Percentiles rank a stretch among this genome's conserved stretches.
These are phyloP conservation scores for Fusarium sp. DNA, from an alignment of 2,329 filamentous ascomycete species.

Conservation along the genomic window DNA sequence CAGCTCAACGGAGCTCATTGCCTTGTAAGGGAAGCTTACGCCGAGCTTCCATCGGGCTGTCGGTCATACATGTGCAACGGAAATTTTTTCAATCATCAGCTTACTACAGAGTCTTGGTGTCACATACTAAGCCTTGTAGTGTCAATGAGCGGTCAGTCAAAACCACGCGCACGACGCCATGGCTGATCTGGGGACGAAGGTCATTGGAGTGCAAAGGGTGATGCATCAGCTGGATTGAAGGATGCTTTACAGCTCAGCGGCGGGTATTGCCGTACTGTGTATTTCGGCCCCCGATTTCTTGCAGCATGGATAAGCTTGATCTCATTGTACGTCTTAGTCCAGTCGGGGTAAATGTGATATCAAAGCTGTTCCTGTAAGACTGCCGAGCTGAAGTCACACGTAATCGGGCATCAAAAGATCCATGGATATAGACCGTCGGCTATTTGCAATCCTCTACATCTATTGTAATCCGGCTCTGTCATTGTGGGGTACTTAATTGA, in stretches of 20 bases:
- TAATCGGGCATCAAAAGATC: not conserved
- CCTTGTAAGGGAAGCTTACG: not conserved
- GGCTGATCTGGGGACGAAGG: not conserved
- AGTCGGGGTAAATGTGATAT: no score
- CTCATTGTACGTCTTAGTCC: no score
- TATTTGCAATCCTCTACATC: not conserved
- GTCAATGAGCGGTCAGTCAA: constrained; percentile 1
- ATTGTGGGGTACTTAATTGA: no score
- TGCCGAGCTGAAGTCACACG: not conserved
- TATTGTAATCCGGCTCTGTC: not conserved
- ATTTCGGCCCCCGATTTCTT: not conserved
- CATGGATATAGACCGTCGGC: rapidly evolving
- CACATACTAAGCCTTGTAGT: not conserved
- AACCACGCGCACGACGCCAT: not conserved
- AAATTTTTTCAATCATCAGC: not conserved
- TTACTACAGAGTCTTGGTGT: not conserved
- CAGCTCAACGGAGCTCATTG: not conserved
- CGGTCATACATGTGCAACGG: not conserved
- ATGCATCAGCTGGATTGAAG: constrained; percentile 12
- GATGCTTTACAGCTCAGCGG: not conserved
- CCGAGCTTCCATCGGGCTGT: not conserved
- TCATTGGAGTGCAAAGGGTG: not conserved
- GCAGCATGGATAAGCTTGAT: no score
- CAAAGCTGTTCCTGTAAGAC: no score
- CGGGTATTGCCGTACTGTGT: not conserved